These are phyloP conservation scores for Moesziomyces sp. DNA, from an alignment of 1,284 basidiomycete genomes.

Conservation along the genomic window DNA sequence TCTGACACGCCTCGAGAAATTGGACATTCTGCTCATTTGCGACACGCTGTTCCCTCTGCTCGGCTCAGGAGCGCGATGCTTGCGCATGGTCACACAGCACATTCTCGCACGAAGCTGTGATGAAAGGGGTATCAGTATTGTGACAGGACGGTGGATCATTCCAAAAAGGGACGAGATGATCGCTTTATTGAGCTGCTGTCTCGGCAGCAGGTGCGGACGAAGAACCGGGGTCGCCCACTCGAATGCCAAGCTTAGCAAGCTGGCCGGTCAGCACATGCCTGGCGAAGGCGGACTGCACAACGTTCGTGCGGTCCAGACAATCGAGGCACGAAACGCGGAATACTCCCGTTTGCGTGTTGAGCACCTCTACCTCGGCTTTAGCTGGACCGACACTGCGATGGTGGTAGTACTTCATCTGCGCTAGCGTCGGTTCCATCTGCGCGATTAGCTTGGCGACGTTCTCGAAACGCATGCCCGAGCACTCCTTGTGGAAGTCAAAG, in stretches of 20 bases:
- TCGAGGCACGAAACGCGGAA: conserved; percentile 96
- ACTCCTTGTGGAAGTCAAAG: conserved; percentile 95
- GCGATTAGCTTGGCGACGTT: conserved; percentile 72
- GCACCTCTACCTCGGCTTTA: conserved; percentile 75
- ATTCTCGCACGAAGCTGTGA: no score
- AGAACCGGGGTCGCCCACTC: conserved; percentile 5
- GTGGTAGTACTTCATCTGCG: conserved; percentile 72
- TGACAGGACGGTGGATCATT: no score
- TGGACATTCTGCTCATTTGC: no score
- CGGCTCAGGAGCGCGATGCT: no score
- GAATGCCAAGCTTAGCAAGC: conserved; percentile 43
- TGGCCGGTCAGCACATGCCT: conserved; percentile 83
- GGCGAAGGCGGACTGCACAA: conserved; percentile 92
- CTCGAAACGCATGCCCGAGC: conserved; percentile 76
- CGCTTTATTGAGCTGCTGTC: no score
- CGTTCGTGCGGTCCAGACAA: conserved; percentile 96
- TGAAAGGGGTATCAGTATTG: no score
- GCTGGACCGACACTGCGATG: conserved; percentile 27
- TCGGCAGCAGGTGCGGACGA: background rate
- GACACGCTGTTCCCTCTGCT: no score
- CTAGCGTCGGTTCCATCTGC: conserved; percentile 80
- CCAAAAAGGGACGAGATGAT: no score
- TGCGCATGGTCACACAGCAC: no score
- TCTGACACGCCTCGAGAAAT: no score
- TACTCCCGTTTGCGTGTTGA: conserved; percentile 78